Percentiles rank a stretch among this genome's conserved stretches.
These are phyloP conservation scores for Aspergillus melleus DNA, from an alignment of 2,329 filamentous ascomycete genomes.

Conservation along the genomic window DNA sequence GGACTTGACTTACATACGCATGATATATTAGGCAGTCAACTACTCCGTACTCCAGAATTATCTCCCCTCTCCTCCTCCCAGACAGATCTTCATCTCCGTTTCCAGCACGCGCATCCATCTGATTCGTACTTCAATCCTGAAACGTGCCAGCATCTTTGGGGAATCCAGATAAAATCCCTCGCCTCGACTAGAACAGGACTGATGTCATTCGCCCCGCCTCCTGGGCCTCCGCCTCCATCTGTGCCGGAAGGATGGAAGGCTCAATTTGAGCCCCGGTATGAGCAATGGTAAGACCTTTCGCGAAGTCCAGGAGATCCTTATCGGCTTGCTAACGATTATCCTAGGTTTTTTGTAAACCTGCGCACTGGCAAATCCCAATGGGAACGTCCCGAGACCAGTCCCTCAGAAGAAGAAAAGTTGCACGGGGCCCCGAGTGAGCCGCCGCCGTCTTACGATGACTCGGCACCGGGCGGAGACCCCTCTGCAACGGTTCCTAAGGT, in stretches of 20 bases:
- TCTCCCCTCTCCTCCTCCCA: not conserved
- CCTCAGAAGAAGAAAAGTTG: conserved; percentile 40
- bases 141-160: not conserved
- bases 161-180: not conserved
- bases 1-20: too few species aligned
- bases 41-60: too few species aligned
- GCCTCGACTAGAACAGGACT: not conserved
- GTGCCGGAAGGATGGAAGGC: conserved; percentile 81
- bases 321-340: not conserved
- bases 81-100: not conserved
- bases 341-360: conserved; percentile 87
- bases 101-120: not conserved
- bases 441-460: conserved; percentile 61
- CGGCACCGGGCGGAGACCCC: conserved; percentile 44
- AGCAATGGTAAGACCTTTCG: conserved; percentile 64
- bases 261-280: conserved; percentile 84
- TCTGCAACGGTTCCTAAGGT: conserved; percentile 35
- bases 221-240: conserved; percentile 57
- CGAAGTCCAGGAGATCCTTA: not conserved
- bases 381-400: conserved; percentile 75
- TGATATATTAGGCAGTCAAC: too few species aligned
- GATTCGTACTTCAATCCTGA: not conserved
- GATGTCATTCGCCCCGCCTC: conserved; percentile 44
- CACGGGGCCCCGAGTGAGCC: conserved; percentile 45
- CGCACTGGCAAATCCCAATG: conserved; percentile 88